Base-by-base conservation (phyloP, 306 rosid species). In the Acacia acuminata region DNA sequence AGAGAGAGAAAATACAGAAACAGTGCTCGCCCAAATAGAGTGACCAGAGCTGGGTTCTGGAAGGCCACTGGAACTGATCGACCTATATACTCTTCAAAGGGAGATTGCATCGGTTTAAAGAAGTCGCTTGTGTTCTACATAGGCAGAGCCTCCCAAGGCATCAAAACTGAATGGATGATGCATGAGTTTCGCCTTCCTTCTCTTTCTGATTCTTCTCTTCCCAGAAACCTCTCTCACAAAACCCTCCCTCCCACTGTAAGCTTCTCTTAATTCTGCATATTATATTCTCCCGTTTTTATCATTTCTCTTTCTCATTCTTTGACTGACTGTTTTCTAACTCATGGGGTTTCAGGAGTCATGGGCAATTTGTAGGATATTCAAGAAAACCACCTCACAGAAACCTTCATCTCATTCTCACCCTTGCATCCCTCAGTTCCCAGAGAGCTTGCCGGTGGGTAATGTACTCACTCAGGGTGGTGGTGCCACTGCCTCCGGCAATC, bases 131-230 rank as follows among this genome's bases (percentile, higher is more conserved):
- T 93, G 14, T 93, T 93, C 84, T 93, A 93, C 73, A 88, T 87
- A 84, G 98, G 98, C 27, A 89, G 91, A 87, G 94, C 98, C 51
- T 89, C 97, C 30, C 91, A 87, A 71, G 98, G 97, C 2, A 71
- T 78, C 71, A 93, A 93, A 88, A 91, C 98, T 84, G 97, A 93
- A 7, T 93, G 98, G 98, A 93, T 93, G 98, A 93, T 93, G 98
- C 97, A 93, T 53, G 98, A 93, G 76, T 93, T 93, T 84, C 88
- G 98, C 72, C 74, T 93, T 1, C 98, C 98, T 69, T 84, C 87
- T 69, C 36, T 85, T 3, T 25, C 83, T 38, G 82, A 79, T 20
- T 77, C 90, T 10, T 14, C 83, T 9, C 81, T 88, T 51, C 77
- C 94, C 44, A 89, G 82, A 40, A 90, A 81, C 44, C 50, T 86